Evolutionary conservation across 2,329 filamentous ascomycete species (phyloP), one percentile per base, ranked within the genome.

Genomic region (Furcasterigmium sp.): DNA sequence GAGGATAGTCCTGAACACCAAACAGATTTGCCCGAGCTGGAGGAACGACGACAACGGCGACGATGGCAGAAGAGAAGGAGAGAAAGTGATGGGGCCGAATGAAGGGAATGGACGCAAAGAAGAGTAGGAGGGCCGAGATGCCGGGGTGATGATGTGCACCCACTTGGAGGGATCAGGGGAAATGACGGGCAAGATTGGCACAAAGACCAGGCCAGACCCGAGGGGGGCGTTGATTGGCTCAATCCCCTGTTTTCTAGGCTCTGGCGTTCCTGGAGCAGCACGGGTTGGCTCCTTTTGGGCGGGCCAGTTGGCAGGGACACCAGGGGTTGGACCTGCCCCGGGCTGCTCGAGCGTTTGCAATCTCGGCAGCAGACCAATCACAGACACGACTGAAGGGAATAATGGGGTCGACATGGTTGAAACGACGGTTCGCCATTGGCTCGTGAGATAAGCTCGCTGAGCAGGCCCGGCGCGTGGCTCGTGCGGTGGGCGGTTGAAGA

Each of bases 41-140:
- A 57, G 53, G 51, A 49, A 57, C 49, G 53, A 56, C 60, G 51
- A 56, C 50, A 52, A 55, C 54, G 51, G 58, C 61, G 56, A 61
- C 57, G 58, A 64, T 58, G 57, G 51, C 53, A 30, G 37, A 48
- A 34, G 46, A 37, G 41, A 42, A 42, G 23, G 42, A 43, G 46
- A 34, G 46, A 35, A 32, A 17, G 30, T 19, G 39, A n/a, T 7
- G 11, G 5, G 21, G 18, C 35, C 7, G 13, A 19, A 23, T 21
- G 35, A 11, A 17, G 32, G 32, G 15, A 35, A 35, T 6, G 32
- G 35, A 18, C 19, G n/a, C 19, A 19, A 21, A 37, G 35, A 21
- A 25, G 21, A 20, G 18, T 7, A 21, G 34, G 15, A 9, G 17
- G 29, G 20, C 30, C 30, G 17, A n/a, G 39, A 13, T 19, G 29